phyloP scores from a whole-genome alignment of 805 yeast species.

The Yarrowia sp. region DNA sequence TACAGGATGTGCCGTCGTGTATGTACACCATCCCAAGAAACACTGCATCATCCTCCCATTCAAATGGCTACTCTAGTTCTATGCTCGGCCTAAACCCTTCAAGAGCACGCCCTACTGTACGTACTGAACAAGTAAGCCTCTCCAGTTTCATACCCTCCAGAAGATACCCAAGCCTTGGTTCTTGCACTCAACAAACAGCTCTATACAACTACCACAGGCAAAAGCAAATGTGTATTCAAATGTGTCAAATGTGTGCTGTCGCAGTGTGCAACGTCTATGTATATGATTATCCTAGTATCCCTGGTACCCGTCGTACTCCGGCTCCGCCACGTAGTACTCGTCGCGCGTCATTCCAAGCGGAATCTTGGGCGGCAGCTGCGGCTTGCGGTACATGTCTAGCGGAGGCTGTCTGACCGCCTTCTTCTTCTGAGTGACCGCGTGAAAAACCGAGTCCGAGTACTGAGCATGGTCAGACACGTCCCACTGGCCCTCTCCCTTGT shows the following conservation, averaged over 20 bases:
- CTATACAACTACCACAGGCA: too few species aligned
- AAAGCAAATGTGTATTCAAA: neutral
- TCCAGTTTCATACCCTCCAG: too few species aligned
- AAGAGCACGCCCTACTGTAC: too few species aligned
- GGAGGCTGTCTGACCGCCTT: neutral
- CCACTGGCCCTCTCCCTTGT: constrained; percentile 36
- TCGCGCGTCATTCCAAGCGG: constrained; percentile 35
- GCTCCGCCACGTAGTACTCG: constrained; percentile 29
- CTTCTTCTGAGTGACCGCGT: constrained; percentile 29
- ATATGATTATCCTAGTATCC: constrained; percentile 2
- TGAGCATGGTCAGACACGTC: constrained; percentile 38
- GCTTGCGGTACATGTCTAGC: constrained; percentile 27
- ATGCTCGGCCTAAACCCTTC: too few species aligned
- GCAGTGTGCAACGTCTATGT: too few species aligned
- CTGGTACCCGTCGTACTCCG: constrained; percentile 6
- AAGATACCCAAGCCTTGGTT: too few species aligned
- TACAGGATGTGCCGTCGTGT: too few species aligned
- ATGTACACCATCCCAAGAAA: too few species aligned
- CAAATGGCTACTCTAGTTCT: too few species aligned
- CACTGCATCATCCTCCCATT: too few species aligned
- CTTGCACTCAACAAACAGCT: too few species aligned
- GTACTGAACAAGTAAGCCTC: too few species aligned
- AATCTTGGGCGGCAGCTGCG: constrained; percentile 34
- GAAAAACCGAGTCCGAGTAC: constrained; percentile 40
- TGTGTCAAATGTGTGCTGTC: neutral